Evolutionary conservation across 2,329 filamentous ascomycete genomes (phyloP).

Genomic region (Pochonia chlamydosporia): DNA sequence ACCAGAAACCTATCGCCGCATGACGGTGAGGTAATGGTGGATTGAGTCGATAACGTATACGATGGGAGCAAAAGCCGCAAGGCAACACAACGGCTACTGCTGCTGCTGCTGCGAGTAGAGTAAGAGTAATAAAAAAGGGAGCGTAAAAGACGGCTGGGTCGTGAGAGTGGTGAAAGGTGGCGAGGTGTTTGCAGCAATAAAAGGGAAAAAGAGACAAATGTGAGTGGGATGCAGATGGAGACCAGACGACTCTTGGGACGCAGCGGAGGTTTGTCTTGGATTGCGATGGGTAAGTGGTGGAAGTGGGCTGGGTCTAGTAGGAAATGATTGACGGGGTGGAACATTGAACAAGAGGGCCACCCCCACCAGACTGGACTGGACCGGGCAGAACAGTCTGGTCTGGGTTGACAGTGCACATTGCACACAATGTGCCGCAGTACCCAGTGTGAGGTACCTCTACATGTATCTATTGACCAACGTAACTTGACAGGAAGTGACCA

Average conservation of each 20-base stretch:
- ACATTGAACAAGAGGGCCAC: not conserved
- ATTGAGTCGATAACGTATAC: not conserved
- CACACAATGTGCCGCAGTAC: too few species aligned
- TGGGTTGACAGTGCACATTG: too few species aligned
- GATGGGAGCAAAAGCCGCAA: not conserved
- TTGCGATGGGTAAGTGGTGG: not conserved
- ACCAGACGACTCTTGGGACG: not conserved
- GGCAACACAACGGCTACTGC: too few species aligned
- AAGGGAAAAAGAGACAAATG: not conserved
- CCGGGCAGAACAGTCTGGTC: too few species aligned
- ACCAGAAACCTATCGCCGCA: slow-evolving; percentile 12
- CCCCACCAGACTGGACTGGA: not conserved
- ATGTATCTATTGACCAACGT: too few species aligned
- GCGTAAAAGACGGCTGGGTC: not conserved
- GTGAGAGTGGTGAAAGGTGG: not conserved
- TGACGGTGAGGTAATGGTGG: slow-evolving; percentile 1
- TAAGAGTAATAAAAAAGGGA: not conserved
- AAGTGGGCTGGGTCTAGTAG: not conserved
- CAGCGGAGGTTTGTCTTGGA: slow-evolving; percentile 5
- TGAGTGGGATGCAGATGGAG: slow-evolving; percentile 2
- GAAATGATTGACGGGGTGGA: slow-evolving; percentile 2
- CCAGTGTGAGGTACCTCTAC: too few species aligned
- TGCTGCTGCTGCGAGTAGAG: not conserved
- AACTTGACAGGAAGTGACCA: too few species aligned
- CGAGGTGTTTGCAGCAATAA: not conserved